These are phyloP conservation scores for Aciculosporium take DNA, from an alignment of 2,329 filamentous ascomycete species.

Conservation along the genomic window DNA sequence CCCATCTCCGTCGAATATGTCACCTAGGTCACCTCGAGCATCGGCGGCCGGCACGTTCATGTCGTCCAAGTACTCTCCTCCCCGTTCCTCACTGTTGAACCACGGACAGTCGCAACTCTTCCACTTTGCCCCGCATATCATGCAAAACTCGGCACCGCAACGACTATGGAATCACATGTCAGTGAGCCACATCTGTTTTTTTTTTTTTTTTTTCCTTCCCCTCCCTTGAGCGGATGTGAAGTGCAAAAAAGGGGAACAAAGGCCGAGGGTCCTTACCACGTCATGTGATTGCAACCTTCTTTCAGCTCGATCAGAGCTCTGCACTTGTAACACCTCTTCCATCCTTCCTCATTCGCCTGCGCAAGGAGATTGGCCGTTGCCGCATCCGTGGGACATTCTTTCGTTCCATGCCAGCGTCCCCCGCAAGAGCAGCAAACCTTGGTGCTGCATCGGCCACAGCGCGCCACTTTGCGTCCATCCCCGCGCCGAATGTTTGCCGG, in stretches of 20 bases:
- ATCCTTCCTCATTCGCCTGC: constrained; percentile 52
- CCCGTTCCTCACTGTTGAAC: constrained; percentile 50
- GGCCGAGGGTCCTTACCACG: constrained; percentile 51
- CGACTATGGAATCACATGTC: constrained; percentile 29
- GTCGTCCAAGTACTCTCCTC: constrained; percentile 39
- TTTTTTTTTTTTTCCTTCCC: too few relatives aligned
- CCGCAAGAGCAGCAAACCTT: constrained; percentile 65
- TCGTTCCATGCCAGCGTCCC: constrained; percentile 54
- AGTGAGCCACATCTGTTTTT: not conserved
- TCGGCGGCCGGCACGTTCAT: constrained; percentile 32
- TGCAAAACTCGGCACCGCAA: constrained; percentile 75
- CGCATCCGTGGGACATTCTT: constrained; percentile 58
- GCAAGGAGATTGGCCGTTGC: constrained; percentile 49
- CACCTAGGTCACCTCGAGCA: constrained; percentile 13
- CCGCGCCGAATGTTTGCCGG: constrained; percentile 50
- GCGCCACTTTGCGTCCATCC: constrained; percentile 49
- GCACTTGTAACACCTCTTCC: constrained; percentile 65
- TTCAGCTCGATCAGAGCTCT: constrained; percentile 60
- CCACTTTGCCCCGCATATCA: constrained; percentile 71
- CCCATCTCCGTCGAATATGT: constrained; percentile 9
- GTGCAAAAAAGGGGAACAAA: too few relatives aligned
- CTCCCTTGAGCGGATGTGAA: too few relatives aligned
- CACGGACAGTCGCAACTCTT: constrained; percentile 71
- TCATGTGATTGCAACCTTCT: constrained; percentile 81
- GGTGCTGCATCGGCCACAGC: constrained; percentile 56